These are phyloP conservation scores for Coemansia sp. DNA, from an alignment of 192 early-diverging fungal genomes.

Conservation along the genomic window DNA sequence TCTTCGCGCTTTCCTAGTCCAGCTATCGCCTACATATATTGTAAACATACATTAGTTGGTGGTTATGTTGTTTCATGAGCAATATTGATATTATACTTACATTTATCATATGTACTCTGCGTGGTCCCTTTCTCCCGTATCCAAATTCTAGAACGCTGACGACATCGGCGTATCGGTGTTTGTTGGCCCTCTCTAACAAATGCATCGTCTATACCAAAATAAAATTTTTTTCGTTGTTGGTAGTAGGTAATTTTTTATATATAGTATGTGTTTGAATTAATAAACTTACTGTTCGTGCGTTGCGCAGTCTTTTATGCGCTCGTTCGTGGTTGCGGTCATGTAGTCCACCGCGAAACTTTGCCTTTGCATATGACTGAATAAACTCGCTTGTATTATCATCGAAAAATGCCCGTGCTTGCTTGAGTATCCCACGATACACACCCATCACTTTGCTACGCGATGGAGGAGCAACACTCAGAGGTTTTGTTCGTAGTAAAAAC, in stretches of 20 bases:
- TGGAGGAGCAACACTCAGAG: not conserved
- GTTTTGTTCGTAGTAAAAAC: slow-evolving; percentile 27
- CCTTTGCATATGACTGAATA: slow-evolving; percentile 32
- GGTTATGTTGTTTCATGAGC: not conserved
- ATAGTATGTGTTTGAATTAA: not conserved
- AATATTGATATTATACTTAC: slow-evolving; percentile 10
- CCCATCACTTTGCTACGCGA: slow-evolving; percentile 15
- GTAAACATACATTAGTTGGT: not conserved
- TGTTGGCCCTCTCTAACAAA: slow-evolving; percentile 42
- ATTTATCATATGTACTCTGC: slow-evolving; percentile 29
- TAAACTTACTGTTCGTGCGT: slow-evolving; percentile 26
- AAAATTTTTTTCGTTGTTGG: not conserved
- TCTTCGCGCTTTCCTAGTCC: slow-evolving; percentile 26
- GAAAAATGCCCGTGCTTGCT: slow-evolving; percentile 42
- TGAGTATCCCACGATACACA: slow-evolving; percentile 41
- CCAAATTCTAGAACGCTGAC: slow-evolving; percentile 47
- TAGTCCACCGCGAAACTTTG: slow-evolving; percentile 24
- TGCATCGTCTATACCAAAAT: slow-evolving; percentile 20
- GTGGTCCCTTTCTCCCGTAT: slow-evolving; percentile 52
- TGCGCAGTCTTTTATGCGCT: slow-evolving; percentile 17
- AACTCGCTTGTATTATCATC: slow-evolving; percentile 46
- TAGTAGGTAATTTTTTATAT: not conserved
- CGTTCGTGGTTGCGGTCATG: slow-evolving; percentile 26
- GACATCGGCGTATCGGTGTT: slow-evolving; percentile 32
- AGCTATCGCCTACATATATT: slow-evolving; percentile 27